Conservation (phyloP, 768 basidiomycete species). For the Pleurotus platypus region DNA sequence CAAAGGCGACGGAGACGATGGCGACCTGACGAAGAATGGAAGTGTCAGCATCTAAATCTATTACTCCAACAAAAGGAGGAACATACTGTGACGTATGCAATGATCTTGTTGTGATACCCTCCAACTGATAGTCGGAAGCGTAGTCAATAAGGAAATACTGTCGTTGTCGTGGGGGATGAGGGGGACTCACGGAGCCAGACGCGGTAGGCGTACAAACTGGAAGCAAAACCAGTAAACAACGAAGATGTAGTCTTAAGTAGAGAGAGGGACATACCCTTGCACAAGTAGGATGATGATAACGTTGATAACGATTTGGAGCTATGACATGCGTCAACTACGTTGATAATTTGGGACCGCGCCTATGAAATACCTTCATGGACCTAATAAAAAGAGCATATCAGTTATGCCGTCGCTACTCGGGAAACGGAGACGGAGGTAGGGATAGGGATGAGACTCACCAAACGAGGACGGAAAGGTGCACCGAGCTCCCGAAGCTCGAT, state of each 20-base stretch:
- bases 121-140: not conserved
- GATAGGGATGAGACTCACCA: not conserved
- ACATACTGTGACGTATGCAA: not conserved
- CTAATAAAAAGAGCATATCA: not conserved
- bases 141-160: not conserved
- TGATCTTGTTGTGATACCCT: not conserved
- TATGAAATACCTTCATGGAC: not conserved
- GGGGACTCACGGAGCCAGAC: conserved; percentile 4
- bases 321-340: too few relatives aligned
- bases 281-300: not conserved
- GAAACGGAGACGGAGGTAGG: too few relatives aligned
- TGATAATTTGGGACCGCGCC: too few relatives aligned
- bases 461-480: not conserved
- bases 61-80: not conserved
- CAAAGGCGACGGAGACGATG: not conserved
- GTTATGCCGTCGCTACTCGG: too few relatives aligned
- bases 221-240: not conserved
- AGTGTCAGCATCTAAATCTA: not conserved
- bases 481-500: not conserved
- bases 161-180: not conserved
- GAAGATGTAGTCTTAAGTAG: not conserved
- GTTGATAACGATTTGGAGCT: not conserved
- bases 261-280: not conserved
- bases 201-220: not conserved
- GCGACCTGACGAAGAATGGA: not conserved